Evolutionary conservation across 208 protist genomes (phyloP).

Genomic region (Trypanosomatidae sp.): DNA sequence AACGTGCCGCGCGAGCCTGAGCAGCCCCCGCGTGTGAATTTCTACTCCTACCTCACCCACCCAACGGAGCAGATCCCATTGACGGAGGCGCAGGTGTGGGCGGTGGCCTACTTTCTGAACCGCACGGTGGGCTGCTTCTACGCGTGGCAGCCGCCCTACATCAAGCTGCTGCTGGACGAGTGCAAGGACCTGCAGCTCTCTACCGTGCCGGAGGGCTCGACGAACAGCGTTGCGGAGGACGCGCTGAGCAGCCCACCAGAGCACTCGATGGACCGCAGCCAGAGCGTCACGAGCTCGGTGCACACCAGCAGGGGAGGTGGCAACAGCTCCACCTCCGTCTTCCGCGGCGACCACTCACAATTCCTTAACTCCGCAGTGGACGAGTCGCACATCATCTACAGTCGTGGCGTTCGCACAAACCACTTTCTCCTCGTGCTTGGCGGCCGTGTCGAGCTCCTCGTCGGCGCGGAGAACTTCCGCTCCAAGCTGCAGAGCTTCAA

Average conservation of each 20-base stretch:
- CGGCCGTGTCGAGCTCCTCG: conserved; percentile 66
- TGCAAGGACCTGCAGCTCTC: conserved; percentile 70
- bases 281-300: conserved; percentile 7
- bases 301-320: background rate
- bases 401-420: conserved; percentile 41
- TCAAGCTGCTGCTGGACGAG: conserved; percentile 82
- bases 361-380: conserved; percentile 46
- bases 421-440: conserved; percentile 75
- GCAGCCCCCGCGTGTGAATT: conserved; percentile 74
- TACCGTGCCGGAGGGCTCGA: background rate
- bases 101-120: conserved; percentile 79
- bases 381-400: conserved; percentile 66
- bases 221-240: background rate
- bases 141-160: conserved; percentile 65
- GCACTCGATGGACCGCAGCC: background rate
- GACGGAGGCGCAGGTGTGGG: conserved; percentile 84
- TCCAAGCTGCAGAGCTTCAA: conserved; percentile 61
- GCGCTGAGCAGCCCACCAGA: conserved; percentile 3
- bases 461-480: conserved; percentile 57
- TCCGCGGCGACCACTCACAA: conserved; percentile 28
- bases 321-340: conserved; percentile 1
- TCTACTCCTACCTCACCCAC: conserved; percentile 87
- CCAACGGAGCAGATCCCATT: conserved; percentile 43
- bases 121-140: conserved; percentile 62
- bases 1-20: conserved; percentile 45